Evolutionary conservation across 768 basidiomycete species (phyloP).

Genomic region (Candolleomyces efflorescens): DNA sequence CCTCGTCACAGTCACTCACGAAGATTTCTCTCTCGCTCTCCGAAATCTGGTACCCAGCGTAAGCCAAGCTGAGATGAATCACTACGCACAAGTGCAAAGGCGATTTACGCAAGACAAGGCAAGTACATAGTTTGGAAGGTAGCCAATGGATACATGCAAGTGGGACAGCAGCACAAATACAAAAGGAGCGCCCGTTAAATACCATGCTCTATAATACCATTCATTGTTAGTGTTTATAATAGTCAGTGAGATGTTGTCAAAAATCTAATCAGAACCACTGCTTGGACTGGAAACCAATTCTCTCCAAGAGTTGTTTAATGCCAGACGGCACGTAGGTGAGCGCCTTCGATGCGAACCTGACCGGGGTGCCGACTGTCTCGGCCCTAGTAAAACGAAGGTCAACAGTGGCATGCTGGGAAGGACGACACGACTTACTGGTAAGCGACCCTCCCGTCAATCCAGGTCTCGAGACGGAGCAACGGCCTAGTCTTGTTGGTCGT

Average conservation of each 20-base stretch:
- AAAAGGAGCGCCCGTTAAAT: no score
- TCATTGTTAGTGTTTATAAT: not conserved
- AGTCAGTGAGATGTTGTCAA: not conserved
- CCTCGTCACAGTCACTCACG: slow-evolving; percentile 65
- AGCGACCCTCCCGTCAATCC: slow-evolving; percentile 52
- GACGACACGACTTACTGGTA: slow-evolving; percentile 45
- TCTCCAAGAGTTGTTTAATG: slow-evolving; percentile 52
- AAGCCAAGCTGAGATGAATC: slow-evolving; percentile 78
- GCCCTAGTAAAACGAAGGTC: slow-evolving; percentile 26
- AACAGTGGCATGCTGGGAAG: not conserved
- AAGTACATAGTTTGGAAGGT: not conserved
- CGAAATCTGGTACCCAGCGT: slow-evolving; percentile 74
- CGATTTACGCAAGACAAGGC: slow-evolving; percentile 47
- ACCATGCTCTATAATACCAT: not conserved
- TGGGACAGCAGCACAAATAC: not conserved
- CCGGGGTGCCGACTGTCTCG: slow-evolving; percentile 45
- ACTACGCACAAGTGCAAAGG: slow-evolving; percentile 71
- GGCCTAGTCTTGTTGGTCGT: slow-evolving; percentile 51
- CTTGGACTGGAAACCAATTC: slow-evolving; percentile 49
- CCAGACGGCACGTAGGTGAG: slow-evolving; percentile 43
- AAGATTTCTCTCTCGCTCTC: slow-evolving; percentile 78
- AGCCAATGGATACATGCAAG: not conserved
- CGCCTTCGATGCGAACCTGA: slow-evolving; percentile 37
- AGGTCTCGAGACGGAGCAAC: slow-evolving; percentile 48
- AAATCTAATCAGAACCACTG: slow-evolving; percentile 46